phyloP scores from a whole-genome alignment of 2,329 filamentous ascomycete species.

The Huntiella omanensis region DNA sequence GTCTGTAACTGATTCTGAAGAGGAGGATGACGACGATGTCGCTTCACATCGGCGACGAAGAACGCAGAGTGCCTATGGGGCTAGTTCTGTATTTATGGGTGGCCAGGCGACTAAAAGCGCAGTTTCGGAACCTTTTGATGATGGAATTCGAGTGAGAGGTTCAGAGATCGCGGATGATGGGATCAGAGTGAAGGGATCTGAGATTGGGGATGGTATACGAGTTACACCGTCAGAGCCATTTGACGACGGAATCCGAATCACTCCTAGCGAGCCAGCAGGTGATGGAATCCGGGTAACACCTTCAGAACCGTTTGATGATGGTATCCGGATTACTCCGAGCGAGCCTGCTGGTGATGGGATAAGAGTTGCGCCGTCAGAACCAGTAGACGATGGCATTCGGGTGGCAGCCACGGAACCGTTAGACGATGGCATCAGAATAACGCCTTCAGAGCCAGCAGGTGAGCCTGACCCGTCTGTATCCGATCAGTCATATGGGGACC shows the following conservation, averaged over 20 bases:
- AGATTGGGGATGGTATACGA: slow-evolving; percentile 13
- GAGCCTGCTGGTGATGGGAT: slow-evolving; percentile 6
- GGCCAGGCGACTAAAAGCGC: slow-evolving; percentile 1
- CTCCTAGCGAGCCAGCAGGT: slow-evolving; percentile 1
- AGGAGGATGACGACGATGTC: background rate
- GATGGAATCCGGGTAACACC: slow-evolving; percentile 3
- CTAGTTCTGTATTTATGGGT: slow-evolving; percentile 6
- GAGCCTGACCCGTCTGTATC: too few species aligned
- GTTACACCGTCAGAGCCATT: slow-evolving; percentile 4
- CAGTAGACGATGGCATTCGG: slow-evolving; percentile 17
- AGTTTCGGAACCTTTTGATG: slow-evolving; percentile 15
- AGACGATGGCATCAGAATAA: slow-evolving; percentile 27
- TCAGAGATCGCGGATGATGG: slow-evolving; percentile 19
- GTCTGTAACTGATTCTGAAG: background rate
- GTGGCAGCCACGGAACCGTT: slow-evolving; percentile 8
- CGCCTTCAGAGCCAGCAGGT: slow-evolving; percentile 16
- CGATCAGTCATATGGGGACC: too few species aligned
- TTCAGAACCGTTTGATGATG: slow-evolving; percentile 18
- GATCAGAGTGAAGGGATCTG: slow-evolving; percentile 24
- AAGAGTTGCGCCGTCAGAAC: slow-evolving; percentile 5
- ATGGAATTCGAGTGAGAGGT: slow-evolving; percentile 2
- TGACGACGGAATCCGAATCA: slow-evolving; percentile 17
- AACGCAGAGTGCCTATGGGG: slow-evolving; percentile 3
- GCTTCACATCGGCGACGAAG: background rate
- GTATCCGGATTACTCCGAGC: slow-evolving; percentile 22